Base-by-base conservation (phyloP, 2,329 filamentous ascomycete species). In the Exophiala calicioides region DNA sequence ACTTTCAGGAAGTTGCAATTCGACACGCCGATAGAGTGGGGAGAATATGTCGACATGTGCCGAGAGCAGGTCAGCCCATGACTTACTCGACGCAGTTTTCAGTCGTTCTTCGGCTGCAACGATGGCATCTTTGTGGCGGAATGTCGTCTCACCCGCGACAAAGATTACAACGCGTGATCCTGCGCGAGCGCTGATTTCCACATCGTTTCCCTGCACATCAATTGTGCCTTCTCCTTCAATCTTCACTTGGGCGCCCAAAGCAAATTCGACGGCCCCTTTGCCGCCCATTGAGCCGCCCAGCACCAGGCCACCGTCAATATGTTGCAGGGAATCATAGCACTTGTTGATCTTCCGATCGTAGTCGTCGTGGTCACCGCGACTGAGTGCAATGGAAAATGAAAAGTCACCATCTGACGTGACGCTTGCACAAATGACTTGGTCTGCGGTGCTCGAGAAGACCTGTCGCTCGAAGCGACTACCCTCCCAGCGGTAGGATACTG, bases 391-490 rank as follows among this genome's bases (percentile, higher is more conserved):
- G 18, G 27, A 10, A 41, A 18, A 23, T n/a, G 38, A 21, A 15
- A 23, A 20, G 13, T 26, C 12, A 4, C 26, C 10, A 6, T 13
- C 23, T 4, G 16, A 41, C 6, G 38, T 21, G 4, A 41, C n/a
- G n/a, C 38, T 26, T 10, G 32, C 38, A 13, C 27, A 26, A 9
- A 76, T 52, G 2, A 70, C 63, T 18, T 66, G 62, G 20, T 73
- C 68, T 1, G 72, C 65, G 43, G 68, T 66, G 47, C 69, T 74
- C 20, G 70, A 69, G 32, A 77, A 58, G 9, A 62, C 58, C 43
- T 76, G 65, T 6, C 73, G 65, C 23, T 58, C 54, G 39, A 67
- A 62, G 2, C 44, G 47, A 1, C 65, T 57, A 3, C 64, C 65
- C 16, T 64, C 50, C 19, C 65, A 60, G 2, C 57, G 57, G 54